A percentile compares a stretch with the other conserved stretches of the same genome.
Evolutionary conservation across 345 rosid species (phyloP).

Genomic region (Lepidium didymum): DNA sequence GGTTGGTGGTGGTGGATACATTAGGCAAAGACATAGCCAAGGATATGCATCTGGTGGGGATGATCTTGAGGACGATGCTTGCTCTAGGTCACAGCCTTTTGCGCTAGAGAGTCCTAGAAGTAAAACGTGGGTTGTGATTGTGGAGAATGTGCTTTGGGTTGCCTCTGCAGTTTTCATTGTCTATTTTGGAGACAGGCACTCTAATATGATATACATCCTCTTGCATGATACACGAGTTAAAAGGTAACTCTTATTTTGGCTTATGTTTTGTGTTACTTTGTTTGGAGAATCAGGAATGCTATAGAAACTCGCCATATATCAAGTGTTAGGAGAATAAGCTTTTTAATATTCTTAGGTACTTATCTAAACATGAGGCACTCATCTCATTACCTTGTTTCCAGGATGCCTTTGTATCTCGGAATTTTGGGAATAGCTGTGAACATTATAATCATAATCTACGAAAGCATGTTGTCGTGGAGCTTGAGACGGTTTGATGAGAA

Average conservation of each 20-base stretch:
- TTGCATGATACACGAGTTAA: constrained; percentile 73
- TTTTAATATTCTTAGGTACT: neutral
- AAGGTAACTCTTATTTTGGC: constrained; percentile 38
- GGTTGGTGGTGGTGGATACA: constrained; percentile 74
- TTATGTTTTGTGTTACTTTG: neutral
- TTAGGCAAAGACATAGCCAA: constrained; percentile 93
- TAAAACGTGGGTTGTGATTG: constrained; percentile 60
- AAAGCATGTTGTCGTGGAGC: constrained; percentile 73
- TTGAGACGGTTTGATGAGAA: constrained; percentile 82
- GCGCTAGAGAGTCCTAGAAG: constrained; percentile 33
- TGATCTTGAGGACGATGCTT: constrained; percentile 89
- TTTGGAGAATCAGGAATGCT: neutral
- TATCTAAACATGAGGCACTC: neutral
- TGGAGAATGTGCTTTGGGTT: constrained; percentile 82
- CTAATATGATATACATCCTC: constrained; percentile 60
- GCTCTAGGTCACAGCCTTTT: constrained; percentile 59
- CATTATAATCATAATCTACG: constrained; percentile 60
- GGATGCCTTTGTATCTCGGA: constrained; percentile 83
- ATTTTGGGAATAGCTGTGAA: constrained; percentile 61
- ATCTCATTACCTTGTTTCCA: constrained; percentile 24
- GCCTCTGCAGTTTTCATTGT: constrained; percentile 67
- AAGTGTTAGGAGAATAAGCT: neutral
- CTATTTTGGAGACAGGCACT: constrained; percentile 75
- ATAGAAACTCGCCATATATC: neutral
- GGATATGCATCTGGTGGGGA: constrained; percentile 87